These are phyloP conservation scores for Candolleomyces eurysporus DNA, from an alignment of 768 basidiomycete species.

Conservation along the genomic window DNA sequence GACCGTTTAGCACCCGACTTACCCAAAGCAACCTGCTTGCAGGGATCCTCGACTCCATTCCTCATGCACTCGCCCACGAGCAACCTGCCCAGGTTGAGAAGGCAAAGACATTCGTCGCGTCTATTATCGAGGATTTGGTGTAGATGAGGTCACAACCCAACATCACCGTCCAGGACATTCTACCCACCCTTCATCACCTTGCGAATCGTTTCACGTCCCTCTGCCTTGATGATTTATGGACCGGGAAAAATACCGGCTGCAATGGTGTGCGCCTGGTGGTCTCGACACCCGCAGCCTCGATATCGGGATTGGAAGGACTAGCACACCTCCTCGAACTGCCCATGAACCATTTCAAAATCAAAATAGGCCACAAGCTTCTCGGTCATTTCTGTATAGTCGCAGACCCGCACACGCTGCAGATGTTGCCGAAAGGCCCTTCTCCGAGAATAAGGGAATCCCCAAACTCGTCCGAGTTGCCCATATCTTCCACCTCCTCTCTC, in stretches of 20 bases:
- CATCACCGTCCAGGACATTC: conserved; percentile 52
- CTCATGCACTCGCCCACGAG: conserved; percentile 70
- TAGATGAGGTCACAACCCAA: conserved; percentile 46
- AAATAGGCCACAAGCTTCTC: conserved; percentile 95
- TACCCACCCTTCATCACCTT: conserved; percentile 75
- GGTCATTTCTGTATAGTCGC: conserved; percentile 95
- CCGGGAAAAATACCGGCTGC: conserved; percentile 85
- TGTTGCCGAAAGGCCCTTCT: conserved; percentile 74
- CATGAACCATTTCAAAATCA: conserved; percentile 99
- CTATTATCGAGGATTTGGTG: conserved; percentile 68
- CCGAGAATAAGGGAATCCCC: conserved; percentile 87
- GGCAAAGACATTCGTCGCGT: conserved; percentile 57
- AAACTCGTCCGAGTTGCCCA: conserved; percentile 95
- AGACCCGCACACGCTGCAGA: conserved; percentile 77
- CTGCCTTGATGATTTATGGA: conserved; percentile 91
- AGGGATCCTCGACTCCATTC: conserved; percentile 79
- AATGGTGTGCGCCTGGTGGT: conserved; percentile 82
- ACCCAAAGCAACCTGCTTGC: conserved; percentile 58
- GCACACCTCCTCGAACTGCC: conserved; percentile 90
- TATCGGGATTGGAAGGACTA: conserved; percentile 89
- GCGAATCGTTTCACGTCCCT: conserved; percentile 80
- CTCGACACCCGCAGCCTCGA: conserved; percentile 68
- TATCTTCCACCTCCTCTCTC: conserved; percentile 94
- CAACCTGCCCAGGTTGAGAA: conserved; percentile 56
- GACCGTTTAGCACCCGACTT: conserved; percentile 50